Evolutionary conservation across 116 monocot genomes (phyloP).

Genomic region (Dioscorea cayenensis): DNA sequence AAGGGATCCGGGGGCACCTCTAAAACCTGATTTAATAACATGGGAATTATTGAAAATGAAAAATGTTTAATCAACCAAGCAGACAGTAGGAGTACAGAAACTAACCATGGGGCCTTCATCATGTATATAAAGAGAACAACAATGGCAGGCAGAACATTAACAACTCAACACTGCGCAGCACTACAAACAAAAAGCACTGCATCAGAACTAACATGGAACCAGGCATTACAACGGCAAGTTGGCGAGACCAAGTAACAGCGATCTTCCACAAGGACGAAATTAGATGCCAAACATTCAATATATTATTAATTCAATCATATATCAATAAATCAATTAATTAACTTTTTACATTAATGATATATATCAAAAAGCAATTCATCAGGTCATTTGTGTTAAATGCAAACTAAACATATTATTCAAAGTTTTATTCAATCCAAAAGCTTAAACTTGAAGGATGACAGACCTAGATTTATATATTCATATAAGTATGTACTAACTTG

Average conservation of each 20-base stretch:
- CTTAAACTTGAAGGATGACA: no score
- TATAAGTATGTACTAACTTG: no score
- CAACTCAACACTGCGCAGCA: slow-evolving; percentile 52
- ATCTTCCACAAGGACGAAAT: neutral
- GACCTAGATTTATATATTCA: no score
- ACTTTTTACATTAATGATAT: neutral
- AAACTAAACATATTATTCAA: no score
- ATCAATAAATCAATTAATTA: neutral
- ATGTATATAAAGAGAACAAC: slow-evolving; percentile 58
- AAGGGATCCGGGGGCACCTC: slow-evolving; percentile 51
- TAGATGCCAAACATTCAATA: neutral
- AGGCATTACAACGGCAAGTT: neutral
- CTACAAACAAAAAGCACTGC: slow-evolving; percentile 21
- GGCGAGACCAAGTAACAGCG: neutral
- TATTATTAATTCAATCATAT: no score
- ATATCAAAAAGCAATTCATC: neutral
- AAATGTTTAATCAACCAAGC: slow-evolving; percentile 1
- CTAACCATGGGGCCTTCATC: slow-evolving; percentile 58
- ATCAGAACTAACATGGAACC: neutral
- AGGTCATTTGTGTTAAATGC: no score
- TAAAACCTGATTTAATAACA: slow-evolving; percentile 42
- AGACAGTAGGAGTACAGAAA: neutral
- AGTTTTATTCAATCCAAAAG: no score
- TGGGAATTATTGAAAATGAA: neutral
- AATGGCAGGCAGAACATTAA: slow-evolving; percentile 50